A percentile compares a stretch with the other conserved stretches of the same genome.
phyloP scores from a whole-genome alignment of 2,329 filamentous ascomycete genomes.

The Alternaria alternata region DNA sequence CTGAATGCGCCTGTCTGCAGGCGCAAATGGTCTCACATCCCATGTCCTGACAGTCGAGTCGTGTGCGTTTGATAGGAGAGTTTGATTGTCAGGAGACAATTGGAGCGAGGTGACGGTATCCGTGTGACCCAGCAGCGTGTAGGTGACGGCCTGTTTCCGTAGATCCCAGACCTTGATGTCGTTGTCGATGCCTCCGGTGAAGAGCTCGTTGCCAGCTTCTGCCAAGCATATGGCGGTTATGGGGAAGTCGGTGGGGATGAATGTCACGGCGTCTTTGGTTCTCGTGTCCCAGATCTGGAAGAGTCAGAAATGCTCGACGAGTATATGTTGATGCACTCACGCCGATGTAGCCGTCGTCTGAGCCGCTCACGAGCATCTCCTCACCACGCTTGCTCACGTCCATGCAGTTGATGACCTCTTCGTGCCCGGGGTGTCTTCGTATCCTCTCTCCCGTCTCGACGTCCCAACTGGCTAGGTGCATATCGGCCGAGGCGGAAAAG shows the following conservation, averaged over 20 bases:
- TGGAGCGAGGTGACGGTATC: conserved; percentile 91
- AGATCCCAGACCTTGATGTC: conserved; percentile 98
- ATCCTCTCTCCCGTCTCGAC: conserved; percentile 90
- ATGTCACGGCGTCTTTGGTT: conserved; percentile 85
- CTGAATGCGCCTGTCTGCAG: conserved; percentile 81
- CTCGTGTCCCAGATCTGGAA: conserved; percentile 87
- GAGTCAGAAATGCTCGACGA: conserved; percentile 22
- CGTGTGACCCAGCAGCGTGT: conserved; percentile 86
- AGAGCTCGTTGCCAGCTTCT: conserved; percentile 94
- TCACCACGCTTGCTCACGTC: conserved; percentile 90
- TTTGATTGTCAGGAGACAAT: conserved; percentile 92
- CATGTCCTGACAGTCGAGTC: conserved; percentile 94
- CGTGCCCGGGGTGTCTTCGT: conserved; percentile 89
- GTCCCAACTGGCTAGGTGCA: conserved; percentile 94
- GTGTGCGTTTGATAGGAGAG: conserved; percentile 88
- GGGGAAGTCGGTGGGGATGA: conserved; percentile 89
- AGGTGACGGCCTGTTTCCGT: conserved; percentile 86
- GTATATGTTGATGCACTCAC: conserved; percentile 35
- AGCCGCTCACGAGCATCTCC: conserved; percentile 87
- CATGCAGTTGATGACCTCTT: conserved; percentile 93
- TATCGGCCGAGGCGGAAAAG: conserved; percentile 93
- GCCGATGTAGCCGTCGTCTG: conserved; percentile 91
- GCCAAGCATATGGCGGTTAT: conserved; percentile 91
- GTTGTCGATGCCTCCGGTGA: conserved; percentile 94
- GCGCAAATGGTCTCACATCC: conserved; percentile 95